phyloP scores from a whole-genome alignment of 2,329 filamentous ascomycete genomes.

The Stachybotrys chartarum region DNA sequence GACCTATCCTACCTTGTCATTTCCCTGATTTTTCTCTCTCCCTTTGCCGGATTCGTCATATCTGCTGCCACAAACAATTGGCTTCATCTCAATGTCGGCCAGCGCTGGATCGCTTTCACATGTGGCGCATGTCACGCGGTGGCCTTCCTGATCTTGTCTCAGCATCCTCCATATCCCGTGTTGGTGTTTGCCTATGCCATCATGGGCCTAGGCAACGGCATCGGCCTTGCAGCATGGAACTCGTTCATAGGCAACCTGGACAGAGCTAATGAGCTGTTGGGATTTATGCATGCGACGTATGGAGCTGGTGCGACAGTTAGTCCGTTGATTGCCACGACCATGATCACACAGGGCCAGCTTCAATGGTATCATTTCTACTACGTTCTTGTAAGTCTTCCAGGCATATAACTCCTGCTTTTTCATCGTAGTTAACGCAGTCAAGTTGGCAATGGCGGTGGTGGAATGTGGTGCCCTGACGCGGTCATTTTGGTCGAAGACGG shows the following conservation, averaged over 20 bases:
- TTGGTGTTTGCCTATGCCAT: slow-evolving; percentile 59
- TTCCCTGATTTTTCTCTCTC: slow-evolving; percentile 59
- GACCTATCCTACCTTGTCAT: slow-evolving; percentile 52
- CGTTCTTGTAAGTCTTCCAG: slow-evolving; percentile 49
- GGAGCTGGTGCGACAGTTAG: slow-evolving; percentile 60
- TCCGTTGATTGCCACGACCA: slow-evolving; percentile 63
- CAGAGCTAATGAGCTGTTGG: slow-evolving; percentile 62
- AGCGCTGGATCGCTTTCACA: slow-evolving; percentile 53
- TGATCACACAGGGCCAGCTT: slow-evolving; percentile 55
- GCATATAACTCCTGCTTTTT: slow-evolving; percentile 22
- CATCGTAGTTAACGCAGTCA: slow-evolving; percentile 14
- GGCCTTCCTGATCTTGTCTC: slow-evolving; percentile 55
- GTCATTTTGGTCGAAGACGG: slow-evolving; percentile 57
- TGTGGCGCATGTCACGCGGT: slow-evolving; percentile 52
- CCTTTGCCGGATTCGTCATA: slow-evolving; percentile 56
- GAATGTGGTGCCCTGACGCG: slow-evolving; percentile 41
- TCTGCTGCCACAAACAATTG: slow-evolving; percentile 55
- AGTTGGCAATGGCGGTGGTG: slow-evolving; percentile 46
- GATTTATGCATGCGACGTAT: slow-evolving; percentile 62
- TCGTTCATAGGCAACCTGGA: slow-evolving; percentile 58
- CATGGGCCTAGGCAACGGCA: slow-evolving; percentile 63
- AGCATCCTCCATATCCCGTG: slow-evolving; percentile 62
- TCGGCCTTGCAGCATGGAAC: slow-evolving; percentile 51
- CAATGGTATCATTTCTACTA: slow-evolving; percentile 71
- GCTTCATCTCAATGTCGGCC: slow-evolving; percentile 19